Base-by-base conservation (phyloP, 2,329 filamentous ascomycete species). In the Thermoascus crustaceus region DNA sequence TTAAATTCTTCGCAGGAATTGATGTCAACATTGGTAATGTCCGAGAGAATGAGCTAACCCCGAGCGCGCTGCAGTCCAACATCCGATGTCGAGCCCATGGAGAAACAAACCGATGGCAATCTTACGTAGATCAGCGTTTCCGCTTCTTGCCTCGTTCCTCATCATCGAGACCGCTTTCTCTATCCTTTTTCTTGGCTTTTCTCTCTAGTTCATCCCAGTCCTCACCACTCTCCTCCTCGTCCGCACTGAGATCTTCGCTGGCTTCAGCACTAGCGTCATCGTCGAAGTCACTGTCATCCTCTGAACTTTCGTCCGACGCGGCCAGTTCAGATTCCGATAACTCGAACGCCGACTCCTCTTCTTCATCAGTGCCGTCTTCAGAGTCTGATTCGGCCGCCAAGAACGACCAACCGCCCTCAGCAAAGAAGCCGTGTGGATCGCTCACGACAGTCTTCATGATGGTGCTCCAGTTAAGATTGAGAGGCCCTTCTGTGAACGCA, bases 371-470 rank as follows among this genome's bases (percentile, higher is more conserved):
- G 1, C 68, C 76, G 27, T 75, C 85, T 45, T 94, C 87, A 9
- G 83, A 85, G 53, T 96, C 91, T 0, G 82, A 87, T 40, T 95
- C 89, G 22, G 81, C 81, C 35, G 81, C 80, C 40, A 98, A 61
- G 75, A 98, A 96, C 2, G 78, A 82, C 91, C 91, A 98, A 30
- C 91, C 91, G 20, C 93, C 91, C 45, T 96, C 89, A 3, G 74
- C 77, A 62, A 95, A 98, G 76, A 98, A 98, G 49, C 82, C 78
- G 57, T 98, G 89, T 2, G 91, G 85, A 57, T 98, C 88, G 22
- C 83, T 80, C 13, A 84, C 89, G 17, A 98, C 88, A 0, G 91
- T 98, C 73, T 98, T 98, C 87, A 98, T 98, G 57, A 98, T 98
- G 10, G 88, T 94, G 7, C 85, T 83, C 91, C 91, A 98, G 72